A percentile compares a stretch with the other conserved stretches of the same genome.
These are phyloP conservation scores for Raddia guianensis DNA, from an alignment of 176 grass and related monocot genomes.

Conservation along the genomic window DNA sequence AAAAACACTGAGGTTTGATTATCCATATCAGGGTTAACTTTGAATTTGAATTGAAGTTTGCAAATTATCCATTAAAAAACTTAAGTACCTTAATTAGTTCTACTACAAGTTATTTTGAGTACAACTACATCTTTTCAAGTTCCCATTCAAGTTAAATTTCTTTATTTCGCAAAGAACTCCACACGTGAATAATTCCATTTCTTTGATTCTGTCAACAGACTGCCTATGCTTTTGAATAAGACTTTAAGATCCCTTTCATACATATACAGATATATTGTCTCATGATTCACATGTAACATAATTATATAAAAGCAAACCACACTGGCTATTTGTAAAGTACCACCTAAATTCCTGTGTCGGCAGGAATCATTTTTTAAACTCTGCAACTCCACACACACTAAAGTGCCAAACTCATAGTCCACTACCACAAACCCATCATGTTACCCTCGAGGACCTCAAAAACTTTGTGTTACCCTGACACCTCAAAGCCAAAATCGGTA, in stretches of 20 bases:
- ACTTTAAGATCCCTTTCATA: slow-evolving; percentile 29
- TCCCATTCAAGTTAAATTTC: neutral
- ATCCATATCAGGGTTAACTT: neutral
- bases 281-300: slow-evolving; percentile 20
- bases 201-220: neutral
- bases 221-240: slow-evolving; percentile 24
- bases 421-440: slow-evolving; percentile 21
- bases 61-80: neutral
- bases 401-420: slow-evolving; percentile 1
- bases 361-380: neutral
- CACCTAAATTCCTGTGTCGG: neutral
- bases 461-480: neutral
- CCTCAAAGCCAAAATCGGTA: neutral
- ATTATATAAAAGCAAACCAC: neutral
- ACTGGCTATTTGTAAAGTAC: neutral
- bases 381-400: neutral
- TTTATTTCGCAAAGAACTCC: neutral
- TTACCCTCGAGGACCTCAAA: neutral
- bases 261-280: neutral
- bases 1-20: neutral
- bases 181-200: neutral
- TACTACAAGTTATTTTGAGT: neutral
- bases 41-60: slow-evolving; percentile 16
- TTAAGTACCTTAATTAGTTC: slow-evolving; percentile 9
- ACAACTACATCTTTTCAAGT: neutral